Conservation (phyloP, 2,329 filamentous ascomycete genomes). For the Diplodia seriata region DNA sequence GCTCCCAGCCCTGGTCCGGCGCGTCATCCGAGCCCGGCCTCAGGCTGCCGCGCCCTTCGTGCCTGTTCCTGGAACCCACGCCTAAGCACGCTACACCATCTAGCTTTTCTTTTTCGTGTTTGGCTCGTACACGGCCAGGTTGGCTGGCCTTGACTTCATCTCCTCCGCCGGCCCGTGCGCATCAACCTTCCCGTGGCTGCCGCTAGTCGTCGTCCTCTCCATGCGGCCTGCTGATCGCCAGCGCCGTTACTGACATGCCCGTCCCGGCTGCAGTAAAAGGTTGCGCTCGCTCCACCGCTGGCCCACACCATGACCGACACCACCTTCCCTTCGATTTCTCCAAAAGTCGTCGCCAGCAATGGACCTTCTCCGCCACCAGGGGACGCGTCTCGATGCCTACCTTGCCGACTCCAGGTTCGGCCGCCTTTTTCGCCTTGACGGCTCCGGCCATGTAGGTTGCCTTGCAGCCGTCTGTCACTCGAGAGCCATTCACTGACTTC, state of each 20-base stretch:
- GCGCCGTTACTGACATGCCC: background rate
- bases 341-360: constrained; percentile 22
- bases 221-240: background rate
- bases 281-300: background rate
- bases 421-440: constrained; percentile 57
- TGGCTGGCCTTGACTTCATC: constrained; percentile 4
- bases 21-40: too few species aligned
- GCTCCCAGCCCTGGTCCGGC: background rate
- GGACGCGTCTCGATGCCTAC: constrained; percentile 32
- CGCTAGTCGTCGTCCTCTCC: constrained; percentile 22
- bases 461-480: background rate
- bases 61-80: too few species aligned
- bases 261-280: constrained; percentile 8
- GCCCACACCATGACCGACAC: background rate
- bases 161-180: constrained; percentile 9
- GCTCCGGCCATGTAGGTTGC: constrained; percentile 19
- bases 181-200: constrained; percentile 24
- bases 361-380: constrained; percentile 32
- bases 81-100: background rate
- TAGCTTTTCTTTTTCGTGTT: constrained; percentile 1
- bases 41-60: background rate
- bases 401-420: constrained; percentile 46
- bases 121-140: too few species aligned
- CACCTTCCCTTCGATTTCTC: background rate
- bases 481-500: background rate